These are phyloP conservation scores for Stylonectria norvegica DNA, from an alignment of 2,329 filamentous ascomycete genomes.

Conservation along the genomic window DNA sequence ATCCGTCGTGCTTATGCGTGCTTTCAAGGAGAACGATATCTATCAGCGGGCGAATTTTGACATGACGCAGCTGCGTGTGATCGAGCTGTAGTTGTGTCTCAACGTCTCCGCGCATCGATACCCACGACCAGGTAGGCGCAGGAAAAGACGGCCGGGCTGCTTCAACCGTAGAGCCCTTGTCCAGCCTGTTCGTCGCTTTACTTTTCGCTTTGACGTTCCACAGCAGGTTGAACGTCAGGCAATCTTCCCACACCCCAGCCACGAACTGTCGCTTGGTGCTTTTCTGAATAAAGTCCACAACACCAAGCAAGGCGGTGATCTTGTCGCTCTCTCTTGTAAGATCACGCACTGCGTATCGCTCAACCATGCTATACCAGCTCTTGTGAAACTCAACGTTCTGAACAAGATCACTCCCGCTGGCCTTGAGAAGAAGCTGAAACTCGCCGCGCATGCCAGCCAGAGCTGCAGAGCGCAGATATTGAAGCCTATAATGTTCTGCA, in stretches of 20 bases:
- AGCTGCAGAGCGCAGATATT: background rate
- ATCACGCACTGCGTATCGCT: background rate
- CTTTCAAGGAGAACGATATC: too few relatives aligned
- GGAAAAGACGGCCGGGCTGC: too few relatives aligned
- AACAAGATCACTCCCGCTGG: background rate
- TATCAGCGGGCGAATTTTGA: too few relatives aligned
- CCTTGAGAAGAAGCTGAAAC: slow-evolving; percentile 1
- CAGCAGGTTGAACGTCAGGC: background rate
- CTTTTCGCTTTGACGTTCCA: slow-evolving; percentile 1
- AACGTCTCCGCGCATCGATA: too few relatives aligned
- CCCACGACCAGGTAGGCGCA: too few relatives aligned
- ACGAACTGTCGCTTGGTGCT: background rate
- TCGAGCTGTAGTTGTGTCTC: too few relatives aligned
- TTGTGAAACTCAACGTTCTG: background rate
- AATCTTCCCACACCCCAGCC: background rate
- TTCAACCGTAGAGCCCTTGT: too few relatives aligned
- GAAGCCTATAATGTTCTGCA: background rate
- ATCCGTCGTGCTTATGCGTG: too few relatives aligned
- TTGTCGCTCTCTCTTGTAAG: background rate
- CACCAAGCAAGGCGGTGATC: background rate
- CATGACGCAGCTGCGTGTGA: too few relatives aligned
- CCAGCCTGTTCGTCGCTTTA: too few relatives aligned
- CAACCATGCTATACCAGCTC: slow-evolving; percentile 2
- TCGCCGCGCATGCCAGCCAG: background rate
- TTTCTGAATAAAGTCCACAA: background rate